Evolutionary conservation across 192 early-diverging fungal genomes (phyloP).

Genomic region (Umbelopsis ramanniana): DNA sequence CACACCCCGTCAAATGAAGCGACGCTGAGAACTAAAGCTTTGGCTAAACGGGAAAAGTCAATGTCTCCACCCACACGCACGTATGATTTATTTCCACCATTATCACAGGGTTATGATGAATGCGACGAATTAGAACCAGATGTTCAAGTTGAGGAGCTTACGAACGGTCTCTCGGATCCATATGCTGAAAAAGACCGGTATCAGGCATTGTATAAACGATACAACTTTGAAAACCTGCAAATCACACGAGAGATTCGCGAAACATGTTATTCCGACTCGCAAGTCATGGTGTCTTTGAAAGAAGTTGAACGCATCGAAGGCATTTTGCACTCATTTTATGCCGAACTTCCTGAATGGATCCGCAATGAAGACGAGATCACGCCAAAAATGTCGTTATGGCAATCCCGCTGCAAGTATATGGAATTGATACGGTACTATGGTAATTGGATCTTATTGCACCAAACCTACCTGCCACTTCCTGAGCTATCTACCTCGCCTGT

Average conservation of each 20-base stretch:
- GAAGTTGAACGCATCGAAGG: slow-evolving; percentile 38
- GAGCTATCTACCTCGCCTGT: slow-evolving; percentile 2
- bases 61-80: slow-evolving; percentile 5
- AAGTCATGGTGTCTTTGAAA: slow-evolving; percentile 26
- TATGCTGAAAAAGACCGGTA: slow-evolving; percentile 23
- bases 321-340: background rate
- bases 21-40: background rate
- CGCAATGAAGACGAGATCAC: slow-evolving; percentile 5
- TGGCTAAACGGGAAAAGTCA: slow-evolving; percentile 3
- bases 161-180: background rate
- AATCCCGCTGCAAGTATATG: slow-evolving; percentile 29
- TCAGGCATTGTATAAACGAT: slow-evolving; percentile 31
- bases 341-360: background rate
- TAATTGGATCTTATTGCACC: slow-evolving; percentile 40
- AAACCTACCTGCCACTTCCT: slow-evolving; percentile 38
- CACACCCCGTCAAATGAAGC: background rate
- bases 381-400: slow-evolving; percentile 26
- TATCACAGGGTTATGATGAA: background rate
- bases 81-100: background rate
- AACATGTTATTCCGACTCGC: slow-evolving; percentile 32
- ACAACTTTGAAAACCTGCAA: slow-evolving; percentile 35
- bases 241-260: slow-evolving; percentile 39
- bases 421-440: slow-evolving; percentile 40
- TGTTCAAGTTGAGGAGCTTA: background rate
- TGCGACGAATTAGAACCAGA: background rate